A percentile compares a stretch with the other conserved stretches of the same genome.
phyloP scores from a whole-genome alignment of 2,329 filamentous ascomycete genomes.

The Cladosporium sp. region DNA sequence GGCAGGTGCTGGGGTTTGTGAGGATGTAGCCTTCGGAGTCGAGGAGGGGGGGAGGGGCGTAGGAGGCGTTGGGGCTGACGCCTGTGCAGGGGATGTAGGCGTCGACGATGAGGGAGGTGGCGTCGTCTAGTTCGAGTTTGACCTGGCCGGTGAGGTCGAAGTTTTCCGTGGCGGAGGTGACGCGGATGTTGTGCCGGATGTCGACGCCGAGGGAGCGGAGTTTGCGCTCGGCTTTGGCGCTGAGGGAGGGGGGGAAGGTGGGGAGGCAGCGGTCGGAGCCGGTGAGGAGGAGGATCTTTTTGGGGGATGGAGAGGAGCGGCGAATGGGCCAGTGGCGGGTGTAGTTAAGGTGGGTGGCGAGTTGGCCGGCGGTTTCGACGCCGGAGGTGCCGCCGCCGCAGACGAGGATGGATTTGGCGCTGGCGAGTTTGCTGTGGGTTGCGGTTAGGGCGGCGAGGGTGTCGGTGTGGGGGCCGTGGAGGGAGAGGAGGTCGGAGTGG shows the following conservation, averaged over 20 bases:
- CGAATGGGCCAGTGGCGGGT: slow-evolving; percentile 17
- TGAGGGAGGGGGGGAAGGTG: slow-evolving; percentile 22
- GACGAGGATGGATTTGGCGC: slow-evolving; percentile 32
- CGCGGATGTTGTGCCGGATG: slow-evolving; percentile 27
- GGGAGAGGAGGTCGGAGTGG: slow-evolving; percentile 31
- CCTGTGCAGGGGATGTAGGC: slow-evolving; percentile 35
- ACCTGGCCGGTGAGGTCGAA: slow-evolving; percentile 22
- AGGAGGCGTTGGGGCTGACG: slow-evolving; percentile 30
- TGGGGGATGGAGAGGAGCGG: slow-evolving; percentile 13
- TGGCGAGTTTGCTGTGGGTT: slow-evolving; percentile 27
- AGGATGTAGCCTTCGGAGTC: slow-evolving; percentile 26
- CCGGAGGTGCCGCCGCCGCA: slow-evolving; percentile 34
- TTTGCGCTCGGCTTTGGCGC: slow-evolving; percentile 29
- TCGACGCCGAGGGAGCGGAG: slow-evolving; percentile 30
- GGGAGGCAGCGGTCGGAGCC: slow-evolving; percentile 30
- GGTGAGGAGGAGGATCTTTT: slow-evolving; percentile 32
- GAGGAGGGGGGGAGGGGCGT: slow-evolving; percentile 25
- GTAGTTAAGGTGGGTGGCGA: slow-evolving; percentile 31
- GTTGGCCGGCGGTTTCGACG: slow-evolving; percentile 35
- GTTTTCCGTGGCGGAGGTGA: slow-evolving; percentile 19
- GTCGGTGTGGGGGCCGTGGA: slow-evolving; percentile 30
- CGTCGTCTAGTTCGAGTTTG: slow-evolving; percentile 26
- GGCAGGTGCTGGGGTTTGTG: slow-evolving; percentile 27
- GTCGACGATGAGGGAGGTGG: slow-evolving; percentile 30
- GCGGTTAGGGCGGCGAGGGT: slow-evolving; percentile 30